Base-by-base conservation (phyloP, 2,329 filamentous ascomycete species). In the Balansia obtecta region DNA sequence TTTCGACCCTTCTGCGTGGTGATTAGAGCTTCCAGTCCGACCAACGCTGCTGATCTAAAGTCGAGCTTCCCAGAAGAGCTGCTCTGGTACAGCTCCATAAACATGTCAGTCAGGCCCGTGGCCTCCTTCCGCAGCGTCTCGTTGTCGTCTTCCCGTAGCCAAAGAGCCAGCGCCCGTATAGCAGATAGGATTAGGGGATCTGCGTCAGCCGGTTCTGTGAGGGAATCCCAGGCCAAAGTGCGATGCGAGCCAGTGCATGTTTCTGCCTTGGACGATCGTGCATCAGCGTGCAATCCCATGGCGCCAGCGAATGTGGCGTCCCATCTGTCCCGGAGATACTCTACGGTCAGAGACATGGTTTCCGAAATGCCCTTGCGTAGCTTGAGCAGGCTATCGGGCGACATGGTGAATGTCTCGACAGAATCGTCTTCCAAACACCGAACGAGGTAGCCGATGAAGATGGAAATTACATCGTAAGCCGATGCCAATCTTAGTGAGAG, bases 301-400 rank as follows among this genome's bases (percentile, higher is more conserved):
- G 77, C 76, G 11, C 80, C 82, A 3, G 80, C 76, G n/a, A 78
- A 68, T 2, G 77, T 76, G 4, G 78, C 79, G 59, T 86, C 83
- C 79, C 80, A 86, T n/a, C 82, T 69, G 59, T 86, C 83, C 40
- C 82, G 75, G 1, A 86, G 70, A 60, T 81, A 83, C 63, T 86
- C 83, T 52, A 82, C 73, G 0, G 76, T 74, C 1, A 82, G 64
- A 0, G 79, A 79, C 59, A 85, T 72, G 3, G 82, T 80, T 58
- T 86, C 83, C 1, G 75, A 71, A 47, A 86, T 73, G 49, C 74
- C 69, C 46, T 73, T 77, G 39, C 80, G 74, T 6, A 86, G 65
- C 57, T 79, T 80, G 13, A 86, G 67, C 27, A 86, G 71, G 22
- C 75, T 72, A 50, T 82, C 78, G 0, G 80, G 75, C 1, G 75